Conservation (phyloP, 2,329 filamentous ascomycete species). For the Lasiodiplodia hormozganensis region DNA sequence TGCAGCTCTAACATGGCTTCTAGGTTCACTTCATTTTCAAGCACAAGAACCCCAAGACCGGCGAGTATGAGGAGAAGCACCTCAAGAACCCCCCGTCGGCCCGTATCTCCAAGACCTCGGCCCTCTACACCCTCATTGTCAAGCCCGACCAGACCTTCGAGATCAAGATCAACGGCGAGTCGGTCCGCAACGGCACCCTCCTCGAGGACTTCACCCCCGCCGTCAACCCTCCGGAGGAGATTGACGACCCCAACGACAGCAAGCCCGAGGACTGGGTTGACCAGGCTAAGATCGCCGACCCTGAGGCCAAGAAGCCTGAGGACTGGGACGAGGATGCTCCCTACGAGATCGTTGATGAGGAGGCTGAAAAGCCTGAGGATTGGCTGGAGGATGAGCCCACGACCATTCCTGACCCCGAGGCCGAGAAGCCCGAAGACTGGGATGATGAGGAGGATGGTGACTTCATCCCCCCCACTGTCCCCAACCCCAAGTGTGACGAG, state of each 20-base stretch:
- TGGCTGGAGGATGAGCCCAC: constrained; percentile 92
- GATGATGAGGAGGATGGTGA: constrained; percentile 99
- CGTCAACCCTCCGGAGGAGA: constrained; percentile 95
- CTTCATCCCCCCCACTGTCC: constrained; percentile 87
- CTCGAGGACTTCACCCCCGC: constrained; percentile 90
- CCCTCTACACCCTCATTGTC: constrained; percentile 96
- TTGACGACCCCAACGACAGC: constrained; percentile 89
- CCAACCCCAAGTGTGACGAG: constrained; percentile 96
- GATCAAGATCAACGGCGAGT: constrained; percentile 89
- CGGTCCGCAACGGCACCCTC: constrained; percentile 86
- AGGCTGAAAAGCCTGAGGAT: constrained; percentile 89
- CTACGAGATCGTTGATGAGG: constrained; percentile 93
- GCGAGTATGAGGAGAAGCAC: constrained; percentile 99
- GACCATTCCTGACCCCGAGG: constrained; percentile 88
- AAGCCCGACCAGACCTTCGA: constrained; percentile 95
- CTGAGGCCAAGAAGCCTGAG: constrained; percentile 92
- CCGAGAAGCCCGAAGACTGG: constrained; percentile 98
- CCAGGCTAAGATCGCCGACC: constrained; percentile 86
- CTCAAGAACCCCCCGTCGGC: constrained; percentile 82
- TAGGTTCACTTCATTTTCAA: constrained; percentile 94
- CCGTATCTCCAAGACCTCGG: constrained; percentile 87
- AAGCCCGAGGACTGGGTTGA: constrained; percentile 98
- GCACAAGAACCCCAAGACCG: constrained; percentile 99
- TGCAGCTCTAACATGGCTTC: not conserved
- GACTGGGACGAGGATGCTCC: constrained; percentile 99